Base-by-base conservation (phyloP, 306 rosid genomes). In the Inga leiocalycina region DNA sequence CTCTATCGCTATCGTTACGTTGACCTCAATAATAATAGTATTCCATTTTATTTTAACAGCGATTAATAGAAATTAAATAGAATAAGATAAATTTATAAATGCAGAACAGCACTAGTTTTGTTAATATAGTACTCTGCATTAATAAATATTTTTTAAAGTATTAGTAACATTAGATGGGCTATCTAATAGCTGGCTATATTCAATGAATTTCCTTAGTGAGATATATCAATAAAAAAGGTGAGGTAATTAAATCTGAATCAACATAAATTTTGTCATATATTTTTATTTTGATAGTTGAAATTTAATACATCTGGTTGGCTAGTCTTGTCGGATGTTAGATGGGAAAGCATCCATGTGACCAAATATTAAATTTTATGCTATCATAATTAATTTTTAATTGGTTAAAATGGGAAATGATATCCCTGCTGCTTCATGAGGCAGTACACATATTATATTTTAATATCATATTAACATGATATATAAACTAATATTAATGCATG, bases 241-340 rank as follows among this genome's bases (percentile, higher is more conserved):
- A 34, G 43, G 43, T 6, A 32, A 65, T 64, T 1, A 13, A 27
- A 30, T 64, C 44, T 45, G 8, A 78, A 19, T 49, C 69, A 84
- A 30, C 34, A 81, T 77, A 8, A 59, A 22, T n/a, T 81, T 83
- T 78, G 70, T 13, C 41, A 64, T 24, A 24, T 24, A 24, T 43
- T 32, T 66, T 66, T 13, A 16, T 71, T 76, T 74, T 67, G 76
- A 78, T 78, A 80, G 82, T 81, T 57, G 83, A 79, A 84, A 81
- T 88, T 85, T 74, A 80, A 86, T 85, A 59, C 67, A 68, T 65
- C 10, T 76, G 72, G 75, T 81, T 79, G 45, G 91, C 76, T 81
- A 82, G 83, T 79, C 74, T 77, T 82, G 89, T 86, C 86, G 85
- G 56, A 52, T 19, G 76, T 57, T 82, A 48, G 79, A 75, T 59